Percentiles rank a stretch among this genome's conserved stretches.
phyloP scores from a whole-genome alignment of 257 asterid genomes.

The Jasminum sambac region DNA sequence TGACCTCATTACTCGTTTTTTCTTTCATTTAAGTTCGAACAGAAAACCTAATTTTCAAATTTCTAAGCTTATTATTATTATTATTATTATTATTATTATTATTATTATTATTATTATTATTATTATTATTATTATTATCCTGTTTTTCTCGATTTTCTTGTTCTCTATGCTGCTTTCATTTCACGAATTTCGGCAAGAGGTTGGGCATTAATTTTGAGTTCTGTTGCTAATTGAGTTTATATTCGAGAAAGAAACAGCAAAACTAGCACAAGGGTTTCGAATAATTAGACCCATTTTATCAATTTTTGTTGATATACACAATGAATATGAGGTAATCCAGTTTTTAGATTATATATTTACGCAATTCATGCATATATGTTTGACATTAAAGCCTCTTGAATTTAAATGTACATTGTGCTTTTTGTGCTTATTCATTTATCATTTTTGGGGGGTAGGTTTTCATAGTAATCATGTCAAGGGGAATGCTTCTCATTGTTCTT shows the following conservation, averaged over 20 bases:
- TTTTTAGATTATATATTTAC: neutral
- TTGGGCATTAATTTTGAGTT: neutral
- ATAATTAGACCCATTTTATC: neutral
- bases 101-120: neutral
- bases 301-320: too few relatives aligned
- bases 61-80: neutral
- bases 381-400: neutral
- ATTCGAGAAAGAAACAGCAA: neutral
- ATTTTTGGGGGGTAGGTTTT: constrained; percentile 15
- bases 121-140: neutral
- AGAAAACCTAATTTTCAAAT: neutral
- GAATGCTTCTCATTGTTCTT: constrained; percentile 56
- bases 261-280: neutral
- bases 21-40: neutral
- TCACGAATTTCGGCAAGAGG: neutral
- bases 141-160: neutral
- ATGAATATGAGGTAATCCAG: too few relatives aligned
- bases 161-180: neutral
- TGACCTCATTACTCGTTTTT: neutral
- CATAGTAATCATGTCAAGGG: constrained; percentile 46
- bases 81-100: neutral
- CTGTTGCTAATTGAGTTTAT: neutral
- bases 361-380: neutral
- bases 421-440: constrained; percentile 1
- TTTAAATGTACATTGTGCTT: neutral